Conservation (phyloP, 2,329 filamentous ascomycete species). For the Xylaria sp. region DNA sequence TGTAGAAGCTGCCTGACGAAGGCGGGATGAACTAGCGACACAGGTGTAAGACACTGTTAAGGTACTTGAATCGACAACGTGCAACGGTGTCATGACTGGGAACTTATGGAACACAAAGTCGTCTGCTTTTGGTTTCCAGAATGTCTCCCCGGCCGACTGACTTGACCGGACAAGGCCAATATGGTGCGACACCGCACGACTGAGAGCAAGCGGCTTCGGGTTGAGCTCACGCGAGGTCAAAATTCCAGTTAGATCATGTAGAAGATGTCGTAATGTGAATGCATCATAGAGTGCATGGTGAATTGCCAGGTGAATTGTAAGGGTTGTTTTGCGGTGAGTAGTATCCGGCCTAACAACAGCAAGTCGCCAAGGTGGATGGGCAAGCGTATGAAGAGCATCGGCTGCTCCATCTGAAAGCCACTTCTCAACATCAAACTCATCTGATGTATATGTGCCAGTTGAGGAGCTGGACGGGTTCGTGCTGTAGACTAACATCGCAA, state of each 20-base stretch:
- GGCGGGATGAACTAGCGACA: conserved; percentile 34
- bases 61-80: conserved; percentile 33
- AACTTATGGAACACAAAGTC: conserved; percentile 62
- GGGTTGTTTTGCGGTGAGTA: not conserved
- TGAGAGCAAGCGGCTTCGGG: conserved; percentile 23
- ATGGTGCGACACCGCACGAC: conserved; percentile 38
- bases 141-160: conserved; percentile 38
- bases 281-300: conserved; percentile 89
- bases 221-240: conserved; percentile 23
- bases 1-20: conserved; percentile 53
- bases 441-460: conserved; percentile 18
- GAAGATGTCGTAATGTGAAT: conserved; percentile 59
- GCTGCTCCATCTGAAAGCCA: conserved; percentile 36
- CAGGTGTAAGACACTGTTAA: conserved; percentile 37
- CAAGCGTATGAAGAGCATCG: conserved; percentile 39
- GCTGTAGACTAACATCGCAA: conserved; percentile 66
- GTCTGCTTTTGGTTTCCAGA: conserved; percentile 58
- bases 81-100: conserved; percentile 65
- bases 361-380: conserved; percentile 59
- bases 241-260: conserved; percentile 49
- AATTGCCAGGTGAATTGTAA: conserved; percentile 45
- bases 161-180: conserved; percentile 31
- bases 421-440: conserved; percentile 29
- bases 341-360: conserved; percentile 36
- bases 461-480: conserved; percentile 14